These are phyloP conservation scores for Inosperma sp. DNA, from an alignment of 768 basidiomycete genomes.

Conservation along the genomic window DNA sequence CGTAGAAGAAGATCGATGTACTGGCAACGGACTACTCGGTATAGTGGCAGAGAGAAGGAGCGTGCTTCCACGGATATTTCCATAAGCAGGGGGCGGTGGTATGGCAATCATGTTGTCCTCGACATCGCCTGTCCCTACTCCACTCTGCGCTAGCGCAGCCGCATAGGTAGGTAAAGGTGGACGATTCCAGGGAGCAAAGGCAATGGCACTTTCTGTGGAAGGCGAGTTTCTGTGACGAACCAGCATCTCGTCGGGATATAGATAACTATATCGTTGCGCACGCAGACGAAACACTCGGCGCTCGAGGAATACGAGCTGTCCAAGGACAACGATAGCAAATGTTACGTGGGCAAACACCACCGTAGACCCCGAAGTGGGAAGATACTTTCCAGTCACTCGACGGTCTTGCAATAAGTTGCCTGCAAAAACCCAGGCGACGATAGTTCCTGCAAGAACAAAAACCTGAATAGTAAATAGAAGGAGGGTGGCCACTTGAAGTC, in stretches of 20 bases:
- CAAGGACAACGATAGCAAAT: constrained; percentile 49
- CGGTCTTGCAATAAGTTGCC: constrained; percentile 16
- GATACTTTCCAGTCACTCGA: constrained; percentile 12
- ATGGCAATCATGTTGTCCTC: constrained; percentile 66
- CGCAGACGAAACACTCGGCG: constrained; percentile 61
- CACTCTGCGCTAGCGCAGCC: constrained; percentile 62
- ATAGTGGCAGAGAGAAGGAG: constrained; percentile 34
- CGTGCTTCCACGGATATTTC: constrained; percentile 65
- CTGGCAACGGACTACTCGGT: no score
- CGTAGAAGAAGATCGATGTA: no score
- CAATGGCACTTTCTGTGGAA: constrained; percentile 28
- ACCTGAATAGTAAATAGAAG: constrained; percentile 39
- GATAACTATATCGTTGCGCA: constrained; percentile 54
- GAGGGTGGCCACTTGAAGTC: constrained; percentile 45
- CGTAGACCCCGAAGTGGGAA: constrained; percentile 28
- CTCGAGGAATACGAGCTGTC: constrained; percentile 58
- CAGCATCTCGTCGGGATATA: constrained; percentile 55
- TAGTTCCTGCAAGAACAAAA: constrained; percentile 40
- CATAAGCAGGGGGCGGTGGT: constrained; percentile 73
- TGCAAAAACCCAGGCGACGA: constrained; percentile 53
- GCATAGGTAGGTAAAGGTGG: constrained; percentile 69
- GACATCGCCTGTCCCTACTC: constrained; percentile 69
- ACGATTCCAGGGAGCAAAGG: constrained; percentile 66
- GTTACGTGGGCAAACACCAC: constrained; percentile 59
- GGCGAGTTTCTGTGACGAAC: constrained; percentile 33